Evolutionary conservation across 2,329 filamentous ascomycete species (phyloP).

Genomic region (Pseudogymnoascus sp.): DNA sequence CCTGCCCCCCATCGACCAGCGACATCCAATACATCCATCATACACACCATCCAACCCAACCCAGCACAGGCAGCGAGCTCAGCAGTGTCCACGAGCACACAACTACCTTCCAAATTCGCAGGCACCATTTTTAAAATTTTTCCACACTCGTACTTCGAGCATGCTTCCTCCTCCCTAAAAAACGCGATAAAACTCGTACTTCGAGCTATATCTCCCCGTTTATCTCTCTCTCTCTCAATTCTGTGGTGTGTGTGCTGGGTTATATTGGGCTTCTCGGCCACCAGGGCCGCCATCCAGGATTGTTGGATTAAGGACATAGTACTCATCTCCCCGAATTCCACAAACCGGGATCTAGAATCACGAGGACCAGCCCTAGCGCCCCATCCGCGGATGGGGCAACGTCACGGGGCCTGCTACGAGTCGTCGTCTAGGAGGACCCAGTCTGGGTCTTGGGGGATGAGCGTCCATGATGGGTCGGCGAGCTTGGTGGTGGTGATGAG

Average conservation of each 20-base stretch:
- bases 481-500: neutral
- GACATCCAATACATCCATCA: neutral
- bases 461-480: neutral
- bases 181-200: neutral
- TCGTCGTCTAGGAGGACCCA: constrained; percentile 1
- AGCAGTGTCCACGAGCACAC: neutral
- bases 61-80: neutral
- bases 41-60: neutral
- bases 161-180: neutral
- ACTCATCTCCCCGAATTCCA: neutral
- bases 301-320: neutral
- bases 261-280: neutral
- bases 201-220: neutral
- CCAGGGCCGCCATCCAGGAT: neutral
- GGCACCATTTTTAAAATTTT: neutral
- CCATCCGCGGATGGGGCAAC: neutral
- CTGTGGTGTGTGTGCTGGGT: neutral
- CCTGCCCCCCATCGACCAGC: neutral
- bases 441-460: constrained; percentile 1
- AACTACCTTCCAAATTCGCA: neutral
- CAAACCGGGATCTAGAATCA: neutral
- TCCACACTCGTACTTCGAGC: constrained; percentile 4
- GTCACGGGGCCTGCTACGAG: constrained; percentile 1
- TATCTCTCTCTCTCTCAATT: neutral
- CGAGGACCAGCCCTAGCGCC: constrained; percentile 4